A percentile compares a stretch with the other conserved stretches of the same genome.
Conservation (phyloP, 441 rosid genomes). For the Syzygium malaccense region DNA sequence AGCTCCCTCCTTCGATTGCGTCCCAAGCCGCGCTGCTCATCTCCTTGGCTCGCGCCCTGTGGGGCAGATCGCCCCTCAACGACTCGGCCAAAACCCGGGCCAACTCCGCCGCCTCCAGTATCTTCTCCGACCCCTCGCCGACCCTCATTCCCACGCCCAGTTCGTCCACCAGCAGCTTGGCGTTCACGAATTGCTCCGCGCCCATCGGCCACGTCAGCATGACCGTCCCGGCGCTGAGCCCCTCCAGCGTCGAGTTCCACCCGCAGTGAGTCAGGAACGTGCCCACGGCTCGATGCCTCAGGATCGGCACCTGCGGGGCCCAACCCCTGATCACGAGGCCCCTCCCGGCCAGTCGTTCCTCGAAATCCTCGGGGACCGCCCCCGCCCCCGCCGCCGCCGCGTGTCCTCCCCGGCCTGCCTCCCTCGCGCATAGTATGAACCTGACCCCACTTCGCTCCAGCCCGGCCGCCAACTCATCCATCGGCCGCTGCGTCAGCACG, state of each 20-base stretch:
- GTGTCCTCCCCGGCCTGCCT: not conserved
- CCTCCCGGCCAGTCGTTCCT: conserved; percentile 14
- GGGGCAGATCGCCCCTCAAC: not conserved
- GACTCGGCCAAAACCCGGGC: conserved; percentile 6
- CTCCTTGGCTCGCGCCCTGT: conserved; percentile 11
- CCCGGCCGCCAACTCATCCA: conserved; percentile 2
- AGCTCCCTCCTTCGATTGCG: conserved; percentile 3
- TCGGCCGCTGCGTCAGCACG: not conserved
- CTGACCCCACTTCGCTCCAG: conserved; percentile 7
- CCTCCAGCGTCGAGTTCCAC: conserved; percentile 22
- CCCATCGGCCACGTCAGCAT: conserved; percentile 29
- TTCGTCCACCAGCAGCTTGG: conserved; percentile 13
- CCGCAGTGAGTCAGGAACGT: conserved; percentile 22
- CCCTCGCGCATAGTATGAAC: conserved; percentile 7
- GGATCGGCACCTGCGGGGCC: conserved; percentile 19
- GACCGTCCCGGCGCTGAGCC: conserved; percentile 10
- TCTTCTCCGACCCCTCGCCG: not conserved
- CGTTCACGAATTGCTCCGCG: conserved; percentile 16
- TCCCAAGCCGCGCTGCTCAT: conserved; percentile 3
- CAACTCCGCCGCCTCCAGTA: conserved; percentile 6
- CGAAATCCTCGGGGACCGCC: conserved; percentile 15
- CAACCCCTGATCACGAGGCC: conserved; percentile 14
- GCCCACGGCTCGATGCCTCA: conserved; percentile 15
- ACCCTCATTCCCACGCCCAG: conserved; percentile 10
- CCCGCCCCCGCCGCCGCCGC: not conserved